These are phyloP conservation scores for Linum usitatissimum DNA, from an alignment of 345 rosid species.

Conservation along the genomic window DNA sequence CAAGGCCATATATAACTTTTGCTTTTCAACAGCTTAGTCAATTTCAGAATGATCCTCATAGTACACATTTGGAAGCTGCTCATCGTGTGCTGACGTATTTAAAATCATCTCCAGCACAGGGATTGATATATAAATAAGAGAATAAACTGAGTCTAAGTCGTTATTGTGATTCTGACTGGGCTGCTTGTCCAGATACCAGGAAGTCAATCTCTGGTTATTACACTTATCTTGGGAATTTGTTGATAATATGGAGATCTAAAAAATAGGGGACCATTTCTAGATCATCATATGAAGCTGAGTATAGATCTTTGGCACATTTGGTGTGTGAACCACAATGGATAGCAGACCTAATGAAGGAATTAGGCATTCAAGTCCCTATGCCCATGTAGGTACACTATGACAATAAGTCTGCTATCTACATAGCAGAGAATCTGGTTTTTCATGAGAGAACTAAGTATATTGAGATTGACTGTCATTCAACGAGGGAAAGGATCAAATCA, in stretches of 20 bases:
- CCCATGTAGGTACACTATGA: background rate
- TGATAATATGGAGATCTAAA: background rate
- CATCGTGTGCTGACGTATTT: background rate
- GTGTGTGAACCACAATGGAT: background rate
- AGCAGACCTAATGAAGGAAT: background rate
- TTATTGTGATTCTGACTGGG: background rate
- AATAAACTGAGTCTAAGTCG: background rate
- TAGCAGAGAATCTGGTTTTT: background rate
- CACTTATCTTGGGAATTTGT: background rate
- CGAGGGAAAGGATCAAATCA: background rate
- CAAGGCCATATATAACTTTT: background rate
- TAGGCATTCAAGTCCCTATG: background rate
- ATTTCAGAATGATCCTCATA: background rate
- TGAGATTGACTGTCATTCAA: background rate
- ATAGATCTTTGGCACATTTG: background rate
- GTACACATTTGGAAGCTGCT: background rate
- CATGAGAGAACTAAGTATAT: background rate
- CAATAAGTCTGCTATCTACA: background rate
- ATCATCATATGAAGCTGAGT: background rate
- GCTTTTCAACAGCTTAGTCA: background rate
- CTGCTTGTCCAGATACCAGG: too few species aligned
- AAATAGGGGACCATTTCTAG: background rate
- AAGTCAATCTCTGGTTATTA: background rate
- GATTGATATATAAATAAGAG: background rate
- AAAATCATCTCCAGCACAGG: background rate